phyloP scores from a whole-genome alignment of 2,329 filamentous ascomycete genomes.

The Didymella segeticola region DNA sequence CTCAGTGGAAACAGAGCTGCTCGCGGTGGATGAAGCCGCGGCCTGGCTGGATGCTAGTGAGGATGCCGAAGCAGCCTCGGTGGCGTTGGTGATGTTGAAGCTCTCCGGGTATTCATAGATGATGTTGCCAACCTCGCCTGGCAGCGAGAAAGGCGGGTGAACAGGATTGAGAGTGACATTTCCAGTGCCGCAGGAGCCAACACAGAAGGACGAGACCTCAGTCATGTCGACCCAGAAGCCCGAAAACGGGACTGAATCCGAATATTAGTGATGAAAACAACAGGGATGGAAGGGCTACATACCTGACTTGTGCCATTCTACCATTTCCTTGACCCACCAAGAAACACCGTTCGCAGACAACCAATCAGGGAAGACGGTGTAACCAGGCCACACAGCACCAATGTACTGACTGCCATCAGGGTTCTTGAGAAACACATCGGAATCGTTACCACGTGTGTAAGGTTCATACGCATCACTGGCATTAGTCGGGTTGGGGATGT shows the following conservation, averaged over 20 bases:
- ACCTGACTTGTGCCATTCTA: constrained; percentile 60
- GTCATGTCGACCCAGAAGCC: constrained; percentile 68
- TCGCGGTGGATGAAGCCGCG: constrained; percentile 43
- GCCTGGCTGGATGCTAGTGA: constrained; percentile 61
- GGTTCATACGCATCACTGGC: constrained; percentile 63
- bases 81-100: constrained; percentile 72
- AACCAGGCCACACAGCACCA: constrained; percentile 64
- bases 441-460: constrained; percentile 59
- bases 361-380: constrained; percentile 68
- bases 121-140: constrained; percentile 68
- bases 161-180: constrained; percentile 72
- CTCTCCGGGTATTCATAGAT: constrained; percentile 70
- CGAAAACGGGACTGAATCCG: constrained; percentile 51
- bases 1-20: constrained; percentile 41
- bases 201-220: constrained; percentile 69
- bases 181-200: constrained; percentile 72
- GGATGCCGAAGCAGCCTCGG: constrained; percentile 68
- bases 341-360: constrained; percentile 64
- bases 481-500: constrained; percentile 75
- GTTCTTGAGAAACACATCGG: constrained; percentile 60
- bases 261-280: no score
- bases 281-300: no score
- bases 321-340: constrained; percentile 65
- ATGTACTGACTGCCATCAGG: constrained; percentile 63
- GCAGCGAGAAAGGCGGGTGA: constrained; percentile 69